Base-by-base conservation (phyloP, 352 stramenopile genomes). In the Globisporangium heterothallicum region DNA sequence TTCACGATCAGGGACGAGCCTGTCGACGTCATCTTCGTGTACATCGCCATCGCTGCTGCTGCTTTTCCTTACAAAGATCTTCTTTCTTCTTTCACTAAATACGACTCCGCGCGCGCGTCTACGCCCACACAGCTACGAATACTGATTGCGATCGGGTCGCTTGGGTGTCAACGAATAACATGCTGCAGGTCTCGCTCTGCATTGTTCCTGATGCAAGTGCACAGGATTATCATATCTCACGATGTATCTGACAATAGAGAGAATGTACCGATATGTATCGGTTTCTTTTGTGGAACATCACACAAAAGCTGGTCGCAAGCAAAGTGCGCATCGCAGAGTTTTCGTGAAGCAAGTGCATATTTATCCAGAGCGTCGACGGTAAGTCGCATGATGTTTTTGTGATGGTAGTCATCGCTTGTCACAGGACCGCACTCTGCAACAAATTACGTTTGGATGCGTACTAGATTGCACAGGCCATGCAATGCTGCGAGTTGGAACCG, bases 11-110 rank as follows among this genome's bases (percentile, higher is more conserved):
- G 68, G 12, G 78, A 81, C 56, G 78, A 85, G 42, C 78, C 78
- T 19, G 68, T 69, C 26, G 78, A 66, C 49, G 70, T 86, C 78
- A 89, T 89, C 61, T 86, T 84, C 29, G 78, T 89, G 63, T 84
- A 89, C 78, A 89, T 89, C 21, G 68, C 67, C 72, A 81, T 81
- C n/a, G 27, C 26, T 42, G 14, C 16, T 47, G 35, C 4, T 41
- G 14, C 44, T 18, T 21, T 42, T 48, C 7, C 42, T 16, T 35
- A 12, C 13, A 14, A 41, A 16, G 16, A 36, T 48, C 4, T 46
- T 14, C 25, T 8, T 18, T 45, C 26, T 53, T 36, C 2, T 24
- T 4, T 10, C 29, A 10, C 10, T 6, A 10, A 6, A 12, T 34
- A 12, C 29, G 29, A 34, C 6, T 34, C 6, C 29, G 29, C 29